phyloP scores from a whole-genome alignment of 176 grass and related monocot species.

The Guadua angustifolia region DNA sequence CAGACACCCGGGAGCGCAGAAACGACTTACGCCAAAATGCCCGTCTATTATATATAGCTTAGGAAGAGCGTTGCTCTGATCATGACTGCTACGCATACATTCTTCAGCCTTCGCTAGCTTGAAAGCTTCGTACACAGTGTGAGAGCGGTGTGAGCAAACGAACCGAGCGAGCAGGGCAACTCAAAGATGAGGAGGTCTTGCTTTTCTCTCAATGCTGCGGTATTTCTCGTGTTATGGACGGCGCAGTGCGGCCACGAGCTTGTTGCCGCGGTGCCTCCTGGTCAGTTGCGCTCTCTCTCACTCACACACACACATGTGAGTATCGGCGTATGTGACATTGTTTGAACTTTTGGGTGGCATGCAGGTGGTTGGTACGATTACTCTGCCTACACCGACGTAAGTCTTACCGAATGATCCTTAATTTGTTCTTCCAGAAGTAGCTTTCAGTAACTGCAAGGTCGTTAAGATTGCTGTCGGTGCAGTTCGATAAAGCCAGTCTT shows the following conservation, averaged over 20 bases:
- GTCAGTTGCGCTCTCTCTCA: constrained; percentile 35
- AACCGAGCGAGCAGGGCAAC: background rate
- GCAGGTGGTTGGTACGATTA: constrained; percentile 71
- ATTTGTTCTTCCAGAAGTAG: background rate
- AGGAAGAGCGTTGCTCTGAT: constrained; percentile 20
- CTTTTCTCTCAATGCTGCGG: constrained; percentile 7
- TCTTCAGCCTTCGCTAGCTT: background rate
- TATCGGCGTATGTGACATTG: constrained; percentile 7
- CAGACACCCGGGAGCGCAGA: background rate
- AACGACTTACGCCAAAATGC: background rate
- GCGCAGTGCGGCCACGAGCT: constrained; percentile 41
- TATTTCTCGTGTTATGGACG: constrained; percentile 39
- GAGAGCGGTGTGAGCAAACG: background rate
- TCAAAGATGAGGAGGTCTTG: constrained; percentile 26
- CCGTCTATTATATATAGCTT: constrained; percentile 50
- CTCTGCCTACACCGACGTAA: constrained; percentile 66
- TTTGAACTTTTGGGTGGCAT: background rate
- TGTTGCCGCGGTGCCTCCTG: constrained; percentile 47
- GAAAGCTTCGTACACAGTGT: background rate
- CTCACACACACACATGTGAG: background rate
- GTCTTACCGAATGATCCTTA: constrained; percentile 18
- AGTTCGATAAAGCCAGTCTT: constrained; percentile 3
- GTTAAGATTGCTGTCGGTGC: background rate
- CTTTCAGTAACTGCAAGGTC: background rate
- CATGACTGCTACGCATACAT: constrained; percentile 18